Base-by-base conservation (phyloP, 108 stramenopile species). In the Schizochytrium sp. region DNA sequence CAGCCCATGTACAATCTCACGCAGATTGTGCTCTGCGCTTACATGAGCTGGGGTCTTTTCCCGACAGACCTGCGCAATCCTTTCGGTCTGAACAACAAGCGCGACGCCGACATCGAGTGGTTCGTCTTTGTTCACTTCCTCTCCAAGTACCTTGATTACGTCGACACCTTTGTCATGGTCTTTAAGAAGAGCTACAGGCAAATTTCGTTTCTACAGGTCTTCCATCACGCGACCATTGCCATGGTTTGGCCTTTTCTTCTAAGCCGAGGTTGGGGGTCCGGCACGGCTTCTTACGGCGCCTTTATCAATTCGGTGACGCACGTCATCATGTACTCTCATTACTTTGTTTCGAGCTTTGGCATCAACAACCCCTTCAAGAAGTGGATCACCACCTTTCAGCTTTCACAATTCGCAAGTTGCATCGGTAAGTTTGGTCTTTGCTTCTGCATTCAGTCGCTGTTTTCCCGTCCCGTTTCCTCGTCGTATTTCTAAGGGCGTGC, bases 261-360 rank as follows among this genome's bases (percentile, higher is more conserved):
- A 44, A 5, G 10, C 6, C 34, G 12, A 18, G 48, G 28, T 63
- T 18, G 19, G 21, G 88, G 48, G 4, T 23, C 19, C 14, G 88
- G 88, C 51, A 53, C 60, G 53, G 47, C 63, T 8, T 47, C 34
- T 18, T 88, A 53, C 63, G 88, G 47, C 28, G 48, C 58, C 51
- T 23, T 25, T 25, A 60, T 71, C 60, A 88, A 88, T 51, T 45
- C 43, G 34, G 48, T 88, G n/a, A 60, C 59, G 14, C 88, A 88
- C 34, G 88, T 88, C 5, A 19, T 88, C 47, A 88, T 88, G 88
- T 88, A 88, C 88, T 34, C 63, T 12, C 59, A 71, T 55, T 88
- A 71, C 88, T 34, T 51, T 34, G 43, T 43, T 16, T 28, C 88
- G 19, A 29, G 14, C 12, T 53, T 88, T 25, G 51, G 51, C n/a